Conservation (phyloP, 2,329 filamentous ascomycete genomes). For the Pseudonectria buxi region DNA sequence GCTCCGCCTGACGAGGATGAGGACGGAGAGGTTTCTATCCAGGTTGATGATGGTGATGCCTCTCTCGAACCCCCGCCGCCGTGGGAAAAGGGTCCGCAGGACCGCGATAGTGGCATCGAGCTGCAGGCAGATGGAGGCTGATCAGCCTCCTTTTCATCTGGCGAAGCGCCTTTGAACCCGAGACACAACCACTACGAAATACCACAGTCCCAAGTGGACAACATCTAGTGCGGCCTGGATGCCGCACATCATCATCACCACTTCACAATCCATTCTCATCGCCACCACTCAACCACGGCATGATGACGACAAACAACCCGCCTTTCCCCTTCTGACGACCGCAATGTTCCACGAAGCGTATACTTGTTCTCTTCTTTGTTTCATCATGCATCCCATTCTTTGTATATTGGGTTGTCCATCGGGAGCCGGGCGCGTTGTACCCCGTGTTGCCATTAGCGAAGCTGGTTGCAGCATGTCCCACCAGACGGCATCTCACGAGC, state of each 20-base stretch:
- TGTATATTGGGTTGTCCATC: too few species aligned
- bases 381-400: too few species aligned
- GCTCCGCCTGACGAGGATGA: constrained; percentile 57
- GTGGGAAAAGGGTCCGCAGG: constrained; percentile 36
- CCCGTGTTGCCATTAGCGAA: too few species aligned
- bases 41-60: constrained; percentile 12
- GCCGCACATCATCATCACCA: constrained; percentile 9
- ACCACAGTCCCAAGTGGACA: too few species aligned
- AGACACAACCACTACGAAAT: too few species aligned
- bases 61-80: constrained; percentile 20
- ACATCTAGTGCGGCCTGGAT: constrained; percentile 3
- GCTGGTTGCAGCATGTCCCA: too few species aligned
- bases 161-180: too few species aligned
- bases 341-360: too few species aligned
- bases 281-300: constrained; percentile 7
- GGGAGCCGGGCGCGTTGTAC: too few species aligned
- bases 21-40: constrained; percentile 14
- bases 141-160: constrained; percentile 4
- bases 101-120: constrained; percentile 48
- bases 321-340: too few species aligned
- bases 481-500: too few species aligned
- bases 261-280: constrained; percentile 4
- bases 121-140: constrained; percentile 35
- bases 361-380: too few species aligned
- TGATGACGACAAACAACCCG: not conserved